Percentiles rank a stretch among this genome's conserved stretches.
These are phyloP conservation scores for Globisporangium camurandrum DNA, from an alignment of 352 stramenopile species.

Conservation along the genomic window DNA sequence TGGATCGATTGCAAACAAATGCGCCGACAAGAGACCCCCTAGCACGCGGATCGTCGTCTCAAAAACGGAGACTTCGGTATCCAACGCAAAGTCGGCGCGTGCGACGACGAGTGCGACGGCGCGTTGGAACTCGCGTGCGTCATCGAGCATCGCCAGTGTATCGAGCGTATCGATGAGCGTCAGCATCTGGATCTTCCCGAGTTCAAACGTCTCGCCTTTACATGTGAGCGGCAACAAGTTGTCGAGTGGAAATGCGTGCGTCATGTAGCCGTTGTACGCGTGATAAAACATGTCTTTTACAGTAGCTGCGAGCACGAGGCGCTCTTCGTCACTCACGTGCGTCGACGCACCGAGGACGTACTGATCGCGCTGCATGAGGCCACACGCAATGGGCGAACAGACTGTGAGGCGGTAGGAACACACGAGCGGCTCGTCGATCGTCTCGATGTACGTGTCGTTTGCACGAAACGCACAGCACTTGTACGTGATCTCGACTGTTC, in stretches of 20 bases:
- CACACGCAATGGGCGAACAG: constrained; percentile 68
- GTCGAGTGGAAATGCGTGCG: constrained; percentile 77
- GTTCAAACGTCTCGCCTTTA: constrained; percentile 59
- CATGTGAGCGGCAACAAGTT: constrained; percentile 70
- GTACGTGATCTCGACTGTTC: constrained; percentile 41
- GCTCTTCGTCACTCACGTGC: constrained; percentile 50
- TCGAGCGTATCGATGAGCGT: constrained; percentile 90
- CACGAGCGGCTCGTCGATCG: constrained; percentile 33
- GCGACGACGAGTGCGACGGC: constrained; percentile 56
- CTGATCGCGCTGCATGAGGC: constrained; percentile 61
- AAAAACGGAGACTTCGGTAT: constrained; percentile 90
- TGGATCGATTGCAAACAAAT: constrained; percentile 69
- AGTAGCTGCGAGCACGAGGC: constrained; percentile 36
- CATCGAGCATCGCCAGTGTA: constrained; percentile 82
- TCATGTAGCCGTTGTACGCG: constrained; percentile 81
- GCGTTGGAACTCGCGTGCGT: constrained; percentile 64
- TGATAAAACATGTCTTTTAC: constrained; percentile 89
- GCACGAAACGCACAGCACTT: constrained; percentile 69
- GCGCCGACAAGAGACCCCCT: constrained; percentile 86
- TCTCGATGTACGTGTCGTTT: constrained; percentile 82
- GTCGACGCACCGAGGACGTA: constrained; percentile 47
- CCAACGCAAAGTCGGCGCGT: constrained; percentile 68
- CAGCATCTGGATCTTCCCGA: constrained; percentile 76
- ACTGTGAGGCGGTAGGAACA: constrained; percentile 64
- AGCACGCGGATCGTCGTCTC: constrained; percentile 91